Percentiles rank a stretch among this genome's conserved stretches.
Conservation (phyloP, 225 moss, liverwort and hornwort species). For the Marchantia paleacea region DNA sequence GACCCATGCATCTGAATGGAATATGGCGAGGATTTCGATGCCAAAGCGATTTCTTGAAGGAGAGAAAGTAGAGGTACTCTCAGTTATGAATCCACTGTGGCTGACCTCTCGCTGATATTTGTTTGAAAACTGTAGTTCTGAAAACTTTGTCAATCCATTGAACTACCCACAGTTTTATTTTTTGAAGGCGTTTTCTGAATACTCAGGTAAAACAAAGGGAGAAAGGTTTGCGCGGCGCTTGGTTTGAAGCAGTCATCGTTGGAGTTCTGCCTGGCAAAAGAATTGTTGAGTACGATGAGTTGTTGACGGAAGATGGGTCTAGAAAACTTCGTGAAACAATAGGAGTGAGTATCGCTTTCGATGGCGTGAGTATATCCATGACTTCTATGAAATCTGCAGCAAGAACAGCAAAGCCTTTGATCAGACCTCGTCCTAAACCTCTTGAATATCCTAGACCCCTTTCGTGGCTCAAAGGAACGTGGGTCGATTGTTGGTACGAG, state of each 20-base stretch:
- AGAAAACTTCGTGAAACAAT: conserved; percentile 42
- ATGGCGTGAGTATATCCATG: conserved; percentile 14
- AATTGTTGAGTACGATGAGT: conserved; percentile 53
- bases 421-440: conserved; percentile 47
- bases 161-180: not conserved
- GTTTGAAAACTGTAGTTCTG: not conserved
- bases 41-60: not conserved
- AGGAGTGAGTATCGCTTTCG: conserved; percentile 22
- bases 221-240: conserved; percentile 51
- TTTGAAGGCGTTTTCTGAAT: not conserved
- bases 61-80: not conserved
- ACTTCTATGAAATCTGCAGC: not conserved
- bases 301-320: conserved; percentile 34
- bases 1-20: not conserved
- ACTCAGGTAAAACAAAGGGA: conserved; percentile 49
- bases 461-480: conserved; percentile 44
- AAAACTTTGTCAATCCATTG: not conserved
- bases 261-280: conserved; percentile 32
- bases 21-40: not conserved
- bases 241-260: conserved; percentile 48
- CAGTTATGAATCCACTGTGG: not conserved
- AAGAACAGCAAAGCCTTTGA: conserved; percentile 10
- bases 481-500: conserved; percentile 45
- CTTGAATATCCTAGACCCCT: conserved; percentile 25
- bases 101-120: not conserved